Conservation (phyloP, 306 rosid genomes). For the barrel medic (Medicago truncatula) region DNA sequence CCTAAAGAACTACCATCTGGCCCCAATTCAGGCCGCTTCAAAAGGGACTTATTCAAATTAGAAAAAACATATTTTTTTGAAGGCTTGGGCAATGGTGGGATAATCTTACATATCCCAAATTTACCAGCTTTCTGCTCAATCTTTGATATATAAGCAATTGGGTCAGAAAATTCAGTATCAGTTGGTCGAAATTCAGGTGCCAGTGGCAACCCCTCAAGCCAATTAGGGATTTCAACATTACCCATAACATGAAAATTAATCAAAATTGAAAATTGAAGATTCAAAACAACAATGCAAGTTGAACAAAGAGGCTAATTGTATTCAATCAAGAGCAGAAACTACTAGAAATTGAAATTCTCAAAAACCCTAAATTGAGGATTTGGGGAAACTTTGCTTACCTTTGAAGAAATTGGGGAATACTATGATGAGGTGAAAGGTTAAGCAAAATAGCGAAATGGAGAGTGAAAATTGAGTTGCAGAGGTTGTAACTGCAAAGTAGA, state of each 20-base stretch:
- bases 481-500: conserved; percentile 50
- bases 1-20: no score
- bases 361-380: conserved; percentile 66
- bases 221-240: conserved; percentile 67
- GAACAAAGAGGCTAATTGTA: conserved; percentile 40
- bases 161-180: no score
- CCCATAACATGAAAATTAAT: conserved; percentile 63
- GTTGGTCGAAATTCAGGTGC: no score
- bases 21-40: no score
- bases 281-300: conserved; percentile 45
- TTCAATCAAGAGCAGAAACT: conserved; percentile 45
- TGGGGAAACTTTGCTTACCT: conserved; percentile 45
- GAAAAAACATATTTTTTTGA: no score
- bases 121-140: no score
- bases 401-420: conserved; percentile 29
- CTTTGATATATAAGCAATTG: no score
- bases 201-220: conserved; percentile 14
- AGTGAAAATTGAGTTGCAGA: conserved; percentile 49
- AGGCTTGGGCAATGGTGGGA: no score
- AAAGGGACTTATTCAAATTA: no score
- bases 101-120: no score
- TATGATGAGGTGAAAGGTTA: conserved; percentile 38
- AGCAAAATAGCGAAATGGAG: conserved; percentile 31
- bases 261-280: conserved; percentile 16
- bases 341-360: conserved; percentile 12